phyloP scores from a whole-genome alignment of 306 rosid genomes.

The Inga leiocalycina region DNA sequence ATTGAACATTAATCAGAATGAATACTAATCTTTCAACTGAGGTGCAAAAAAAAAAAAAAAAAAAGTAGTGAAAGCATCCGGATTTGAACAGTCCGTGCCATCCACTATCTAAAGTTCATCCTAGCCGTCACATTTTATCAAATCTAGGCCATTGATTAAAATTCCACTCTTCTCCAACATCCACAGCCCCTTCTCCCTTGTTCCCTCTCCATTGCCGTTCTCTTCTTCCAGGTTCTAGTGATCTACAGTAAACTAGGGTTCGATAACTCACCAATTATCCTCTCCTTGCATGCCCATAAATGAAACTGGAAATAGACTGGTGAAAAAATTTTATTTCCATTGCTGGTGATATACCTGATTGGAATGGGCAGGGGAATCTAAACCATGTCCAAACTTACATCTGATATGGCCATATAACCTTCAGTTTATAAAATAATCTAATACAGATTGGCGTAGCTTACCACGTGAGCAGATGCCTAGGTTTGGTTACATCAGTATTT shows the following conservation, averaged over 20 bases:
- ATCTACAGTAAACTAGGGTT: background rate
- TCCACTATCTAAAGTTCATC: background rate
- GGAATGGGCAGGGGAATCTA: background rate
- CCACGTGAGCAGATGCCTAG: background rate
- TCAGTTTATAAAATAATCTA: background rate
- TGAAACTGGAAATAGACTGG: background rate
- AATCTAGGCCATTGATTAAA: background rate
- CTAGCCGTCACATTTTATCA: background rate
- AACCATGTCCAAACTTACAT: background rate
- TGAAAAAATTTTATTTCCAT: no score
- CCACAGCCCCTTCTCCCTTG: background rate
- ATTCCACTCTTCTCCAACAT: background rate
- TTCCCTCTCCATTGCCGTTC: background rate
- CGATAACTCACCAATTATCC: background rate
- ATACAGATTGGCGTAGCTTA: background rate
- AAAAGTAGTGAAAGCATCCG: background rate
- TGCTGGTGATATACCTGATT: background rate
- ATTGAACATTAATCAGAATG: constrained; percentile 18
- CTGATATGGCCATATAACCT: background rate
- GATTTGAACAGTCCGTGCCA: background rate
- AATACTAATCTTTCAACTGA: background rate
- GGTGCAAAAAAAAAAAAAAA: constrained; percentile 29
- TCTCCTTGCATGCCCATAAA: background rate
- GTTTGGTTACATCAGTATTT: background rate
- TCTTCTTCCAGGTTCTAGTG: background rate